Evolutionary conservation across 257 asterid genomes (phyloP), one percentile per base, ranked within the genome.

Genomic region (Salvia hispanica): DNA sequence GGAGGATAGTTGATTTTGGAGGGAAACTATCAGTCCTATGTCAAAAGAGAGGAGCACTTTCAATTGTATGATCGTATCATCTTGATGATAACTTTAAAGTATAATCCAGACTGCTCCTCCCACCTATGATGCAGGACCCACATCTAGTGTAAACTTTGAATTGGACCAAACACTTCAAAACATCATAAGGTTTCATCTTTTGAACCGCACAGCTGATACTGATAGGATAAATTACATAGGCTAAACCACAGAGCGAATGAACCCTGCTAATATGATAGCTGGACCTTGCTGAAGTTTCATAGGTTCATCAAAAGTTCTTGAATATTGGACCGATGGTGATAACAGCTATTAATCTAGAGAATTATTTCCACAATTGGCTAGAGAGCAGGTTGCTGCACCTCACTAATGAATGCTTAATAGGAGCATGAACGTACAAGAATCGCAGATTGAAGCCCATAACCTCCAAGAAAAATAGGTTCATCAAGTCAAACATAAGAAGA

Each of bases 291-390:
- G 69, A 7, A 52, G 53, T 21, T 44, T 37, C 45, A 51, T 36
- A 64, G 52, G 33, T 37, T 65, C 65, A 47, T 50, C 42, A 39
- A 50, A n/a, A n/a, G 55, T 44, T 58, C 54, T 21, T 14, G 50
- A 46, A 59, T n/a, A 33, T 48, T 31, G 10, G 62, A 40, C 25
- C 55, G 7, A 33, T 45, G 39, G 46, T 53, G 25, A 58, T 7
- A 36, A 15, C 62, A 50, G 40, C 46, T 9, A 28, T n/a, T 64
- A 25, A 69, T 31, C 25, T 18, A 50, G 36, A 31, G 53, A 52
- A 39, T 9, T 5, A 39, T 36, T 40, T 56, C 25, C 52, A 58
- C 15, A 34, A 44, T 69, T 56, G 48, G 62, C 28, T 11, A 34
- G 13, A 64, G n/a, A 46, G 62, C 37, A 7, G 43, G 33, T 7